phyloP scores from a whole-genome alignment of 305 asterid genomes.

The Salvia sclarea region DNA sequence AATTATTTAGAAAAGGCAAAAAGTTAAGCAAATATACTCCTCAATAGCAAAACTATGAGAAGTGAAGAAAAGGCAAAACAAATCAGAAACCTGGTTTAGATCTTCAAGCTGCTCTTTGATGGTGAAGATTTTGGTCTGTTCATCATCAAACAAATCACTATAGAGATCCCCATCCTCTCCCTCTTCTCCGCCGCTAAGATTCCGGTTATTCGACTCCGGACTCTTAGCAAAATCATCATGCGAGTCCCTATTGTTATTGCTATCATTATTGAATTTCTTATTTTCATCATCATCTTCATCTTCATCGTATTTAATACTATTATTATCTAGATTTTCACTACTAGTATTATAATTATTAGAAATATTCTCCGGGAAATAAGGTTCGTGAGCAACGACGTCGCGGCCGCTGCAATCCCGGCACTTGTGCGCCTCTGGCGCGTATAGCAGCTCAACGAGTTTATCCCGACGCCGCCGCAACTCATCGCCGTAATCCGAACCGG shows the following conservation, averaged over 20 bases:
- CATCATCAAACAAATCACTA: slow-evolving; percentile 63
- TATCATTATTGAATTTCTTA: slow-evolving; percentile 6
- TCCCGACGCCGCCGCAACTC: slow-evolving; percentile 66
- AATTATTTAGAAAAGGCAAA: background rate
- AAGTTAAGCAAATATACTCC: background rate
- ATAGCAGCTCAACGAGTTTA: slow-evolving; percentile 59
- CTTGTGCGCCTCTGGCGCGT: slow-evolving; percentile 45
- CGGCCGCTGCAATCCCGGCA: slow-evolving; percentile 49
- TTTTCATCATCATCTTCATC: slow-evolving; percentile 1
- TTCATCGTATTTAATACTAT: background rate
- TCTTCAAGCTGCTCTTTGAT: slow-evolving; percentile 69
- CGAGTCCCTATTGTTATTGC: slow-evolving; percentile 15
- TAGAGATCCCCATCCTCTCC: slow-evolving; percentile 56
- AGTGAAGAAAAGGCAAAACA: background rate
- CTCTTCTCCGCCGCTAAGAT: slow-evolving; percentile 39
- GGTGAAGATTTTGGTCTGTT: slow-evolving; percentile 51
- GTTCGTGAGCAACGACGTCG: slow-evolving; percentile 34
- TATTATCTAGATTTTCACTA: slow-evolving; percentile 12
- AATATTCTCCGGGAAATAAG: slow-evolving; percentile 32
- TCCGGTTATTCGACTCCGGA: slow-evolving; percentile 59
- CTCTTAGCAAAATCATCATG: slow-evolving; percentile 44
- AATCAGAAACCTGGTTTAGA: slow-evolving; percentile 51
- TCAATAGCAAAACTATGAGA: background rate
- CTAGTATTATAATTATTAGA: slow-evolving; percentile 9
- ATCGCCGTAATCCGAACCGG: slow-evolving; percentile 52